These are phyloP conservation scores for Colletotrichum sp. DNA, from an alignment of 2,329 filamentous ascomycete genomes.

Conservation along the genomic window DNA sequence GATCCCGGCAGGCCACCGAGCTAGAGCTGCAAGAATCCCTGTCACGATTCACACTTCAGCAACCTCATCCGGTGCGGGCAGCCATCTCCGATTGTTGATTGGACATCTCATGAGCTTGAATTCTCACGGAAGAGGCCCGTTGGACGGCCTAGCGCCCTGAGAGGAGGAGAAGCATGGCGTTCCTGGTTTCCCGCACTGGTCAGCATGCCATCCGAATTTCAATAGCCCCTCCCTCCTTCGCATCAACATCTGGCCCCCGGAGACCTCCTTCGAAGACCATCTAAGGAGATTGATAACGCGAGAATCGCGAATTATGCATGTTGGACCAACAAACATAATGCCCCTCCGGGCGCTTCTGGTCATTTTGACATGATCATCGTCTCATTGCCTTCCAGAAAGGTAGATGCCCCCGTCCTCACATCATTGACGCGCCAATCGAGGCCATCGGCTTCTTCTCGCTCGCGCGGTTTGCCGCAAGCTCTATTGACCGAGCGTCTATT, in stretches of 20 bases:
- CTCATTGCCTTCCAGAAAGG: neutral
- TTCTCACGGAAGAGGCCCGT: neutral
- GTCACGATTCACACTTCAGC: constrained; percentile 20
- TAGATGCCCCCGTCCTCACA: neutral
- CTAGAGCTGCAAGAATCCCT: constrained; percentile 26
- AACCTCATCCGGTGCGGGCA: neutral
- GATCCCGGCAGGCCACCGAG: neutral
- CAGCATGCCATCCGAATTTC: neutral
- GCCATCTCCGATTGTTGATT: neutral
- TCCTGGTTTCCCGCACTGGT: neutral
- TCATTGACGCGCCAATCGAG: neutral
- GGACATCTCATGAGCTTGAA: neutral
- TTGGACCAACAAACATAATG: neutral
- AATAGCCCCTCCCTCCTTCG: neutral
- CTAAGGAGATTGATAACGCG: neutral
- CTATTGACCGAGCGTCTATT: fast-evolving
- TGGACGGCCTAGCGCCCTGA: constrained; percentile 16
- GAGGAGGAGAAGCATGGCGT: neutral
- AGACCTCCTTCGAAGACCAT: neutral
- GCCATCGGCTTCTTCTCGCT: fast-evolving
- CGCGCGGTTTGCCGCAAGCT: neutral
- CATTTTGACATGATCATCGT: neutral
- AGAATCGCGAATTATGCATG: neutral
- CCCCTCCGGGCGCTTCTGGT: neutral
- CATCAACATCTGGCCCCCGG: neutral